Conservation (phyloP, 768 basidiomycete species). For the Suillus spraguei region DNA sequence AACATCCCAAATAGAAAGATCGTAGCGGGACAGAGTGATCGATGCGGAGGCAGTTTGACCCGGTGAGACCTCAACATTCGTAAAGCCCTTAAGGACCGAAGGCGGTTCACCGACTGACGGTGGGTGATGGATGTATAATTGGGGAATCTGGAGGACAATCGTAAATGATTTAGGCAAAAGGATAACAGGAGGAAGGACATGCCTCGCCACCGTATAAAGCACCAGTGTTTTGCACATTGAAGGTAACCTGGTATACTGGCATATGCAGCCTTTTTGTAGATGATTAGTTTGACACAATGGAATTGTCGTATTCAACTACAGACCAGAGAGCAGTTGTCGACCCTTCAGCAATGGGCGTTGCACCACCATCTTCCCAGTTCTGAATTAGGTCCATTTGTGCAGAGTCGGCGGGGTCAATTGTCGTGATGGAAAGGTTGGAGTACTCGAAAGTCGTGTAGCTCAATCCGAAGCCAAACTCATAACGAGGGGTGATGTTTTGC, state of each 20-base stretch:
- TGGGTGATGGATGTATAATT: constrained; percentile 76
- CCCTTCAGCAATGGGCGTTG: constrained; percentile 56
- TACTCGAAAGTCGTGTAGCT: constrained; percentile 86
- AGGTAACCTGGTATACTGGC: constrained; percentile 63
- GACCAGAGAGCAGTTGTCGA: constrained; percentile 65
- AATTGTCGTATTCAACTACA: constrained; percentile 2
- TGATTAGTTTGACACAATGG: constrained; percentile 13
- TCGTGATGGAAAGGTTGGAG: constrained; percentile 52
- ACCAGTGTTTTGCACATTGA: constrained; percentile 70
- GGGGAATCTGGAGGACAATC: constrained; percentile 53
- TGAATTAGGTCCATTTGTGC: constrained; percentile 36
- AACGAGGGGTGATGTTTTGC: constrained; percentile 76
- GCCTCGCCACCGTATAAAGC: constrained; percentile 62
- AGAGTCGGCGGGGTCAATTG: constrained; percentile 38
- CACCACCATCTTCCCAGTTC: constrained; percentile 61
- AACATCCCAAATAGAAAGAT: constrained; percentile 78
- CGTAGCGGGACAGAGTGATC: constrained; percentile 67
- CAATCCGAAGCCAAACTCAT: constrained; percentile 89
- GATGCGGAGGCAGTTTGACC: constrained; percentile 49
- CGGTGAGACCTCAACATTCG: constrained; percentile 51
- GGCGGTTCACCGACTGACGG: constrained; percentile 68
- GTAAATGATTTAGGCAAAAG: constrained; percentile 4
- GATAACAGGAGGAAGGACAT: background rate
- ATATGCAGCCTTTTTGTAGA: constrained; percentile 56
- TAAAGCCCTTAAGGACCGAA: constrained; percentile 70